Evolutionary conservation across 768 basidiomycete genomes (phyloP).

Genomic region (Panellus pusillus): DNA sequence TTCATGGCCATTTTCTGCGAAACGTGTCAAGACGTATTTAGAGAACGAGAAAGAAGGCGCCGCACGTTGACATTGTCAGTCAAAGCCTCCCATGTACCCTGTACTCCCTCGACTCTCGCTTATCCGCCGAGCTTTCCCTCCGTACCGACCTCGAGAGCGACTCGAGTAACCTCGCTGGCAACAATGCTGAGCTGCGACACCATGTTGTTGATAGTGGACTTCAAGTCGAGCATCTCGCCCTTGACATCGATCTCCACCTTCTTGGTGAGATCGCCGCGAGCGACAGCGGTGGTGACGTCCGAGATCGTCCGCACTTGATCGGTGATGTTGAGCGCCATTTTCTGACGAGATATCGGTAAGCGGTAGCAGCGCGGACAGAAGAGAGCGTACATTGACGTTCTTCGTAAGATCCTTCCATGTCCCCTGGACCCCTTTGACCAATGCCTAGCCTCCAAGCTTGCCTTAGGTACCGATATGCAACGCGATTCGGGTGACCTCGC

Average conservation of each 20-base stretch:
- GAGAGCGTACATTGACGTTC: slow-evolving; percentile 50
- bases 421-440: slow-evolving; percentile 89
- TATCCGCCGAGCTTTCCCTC: slow-evolving; percentile 60
- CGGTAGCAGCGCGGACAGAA: neutral
- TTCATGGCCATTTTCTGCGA: slow-evolving; percentile 68
- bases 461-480: slow-evolving; percentile 87
- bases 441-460: slow-evolving; percentile 83
- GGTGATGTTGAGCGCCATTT: slow-evolving; percentile 77
- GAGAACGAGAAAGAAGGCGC: slow-evolving; percentile 57
- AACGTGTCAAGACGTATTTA: slow-evolving; percentile 54
- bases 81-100: slow-evolving; percentile 67
- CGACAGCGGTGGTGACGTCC: slow-evolving; percentile 85
- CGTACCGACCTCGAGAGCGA: slow-evolving; percentile 65
- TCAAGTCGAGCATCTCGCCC: slow-evolving; percentile 85
- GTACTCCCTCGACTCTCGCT: slow-evolving; percentile 67
- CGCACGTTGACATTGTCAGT: slow-evolving; percentile 60
- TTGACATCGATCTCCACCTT: slow-evolving; percentile 91
- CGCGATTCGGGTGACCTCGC: slow-evolving; percentile 81
- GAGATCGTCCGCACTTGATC: slow-evolving; percentile 84
- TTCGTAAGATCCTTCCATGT: slow-evolving; percentile 84
- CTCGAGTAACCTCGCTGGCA: slow-evolving; percentile 63
- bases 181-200: slow-evolving; percentile 57
- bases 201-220: slow-evolving; percentile 81
- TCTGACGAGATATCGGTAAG: slow-evolving; percentile 56
- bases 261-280: slow-evolving; percentile 86